Evolutionary conservation across 2,329 filamentous ascomycete genomes (phyloP), one percentile per base, ranked within the genome.

Genomic region (Penicillium glabrum): DNA sequence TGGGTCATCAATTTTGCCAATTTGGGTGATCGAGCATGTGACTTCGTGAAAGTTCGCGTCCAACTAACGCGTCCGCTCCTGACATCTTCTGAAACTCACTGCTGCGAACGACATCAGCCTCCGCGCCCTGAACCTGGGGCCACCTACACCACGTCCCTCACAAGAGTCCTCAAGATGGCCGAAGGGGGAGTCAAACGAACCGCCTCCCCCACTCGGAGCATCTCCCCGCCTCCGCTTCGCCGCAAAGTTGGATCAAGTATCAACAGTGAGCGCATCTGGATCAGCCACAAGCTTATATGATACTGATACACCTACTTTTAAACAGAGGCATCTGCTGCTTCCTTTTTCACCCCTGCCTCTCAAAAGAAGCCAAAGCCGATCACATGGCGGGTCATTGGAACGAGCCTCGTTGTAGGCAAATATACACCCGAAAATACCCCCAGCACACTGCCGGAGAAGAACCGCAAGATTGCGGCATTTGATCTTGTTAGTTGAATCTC

Each of bases 301-400:
- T 19, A 2, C 31, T 53, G 11, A 44, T 50, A n/a, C 9, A 9
- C 13, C 2, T 14, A 6, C 23, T 3, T 16, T 10, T 26, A 1
- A 26, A 10, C 35, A 77, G 75, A 71, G 51, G 71, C 69, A 33
- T 86, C 89, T 1, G 86, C 96, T 1, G 84, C 89, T 21, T 91
- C 84, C 53, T 98, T 98, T 79, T 98, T 98, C 75, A 96, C 88
- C 0, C 93, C 93, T 0, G 72, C 83, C 0, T 97, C 92, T 0
- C 86, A 96, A 72, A 97, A 96, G 72, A 86, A 89, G 31, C 90
- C 90, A 14, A 88, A 93, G 49, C 85, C 84, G 56, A 86, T 90
- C 50, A 79, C 75, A 10, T 98, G 95, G 91, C 74, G 81, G 9
- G 72, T 82, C 73, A 80, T 80, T 75, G 89, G 83, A 72, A 88